These are phyloP conservation scores for Ustilago crameri DNA, from an alignment of 1,284 basidiomycete species.

Conservation along the genomic window DNA sequence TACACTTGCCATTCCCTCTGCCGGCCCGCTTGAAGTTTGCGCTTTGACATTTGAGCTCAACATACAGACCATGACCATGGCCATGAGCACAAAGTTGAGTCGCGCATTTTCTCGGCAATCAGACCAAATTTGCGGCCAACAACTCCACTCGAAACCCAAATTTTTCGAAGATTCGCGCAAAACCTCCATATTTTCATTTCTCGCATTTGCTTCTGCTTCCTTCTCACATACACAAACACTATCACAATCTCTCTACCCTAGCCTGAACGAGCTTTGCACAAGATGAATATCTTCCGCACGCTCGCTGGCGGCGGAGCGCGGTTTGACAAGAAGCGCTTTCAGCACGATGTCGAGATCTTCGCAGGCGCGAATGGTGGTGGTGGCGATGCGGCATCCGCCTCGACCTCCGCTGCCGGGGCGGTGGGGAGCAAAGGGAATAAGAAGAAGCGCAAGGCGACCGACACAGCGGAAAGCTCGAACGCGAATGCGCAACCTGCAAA, in stretches of 20 bases:
- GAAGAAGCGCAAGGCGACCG: conserved; percentile 2
- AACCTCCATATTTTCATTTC: not conserved
- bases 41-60: too few relatives aligned
- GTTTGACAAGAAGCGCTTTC: conserved; percentile 83
- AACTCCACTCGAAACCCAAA: conserved; percentile 34
- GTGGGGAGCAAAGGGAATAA: conserved; percentile 5
- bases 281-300: conserved; percentile 67
- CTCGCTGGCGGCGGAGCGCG: conserved; percentile 57
- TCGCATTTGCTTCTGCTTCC: not conserved
- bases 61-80: too few relatives aligned
- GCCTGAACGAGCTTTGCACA: not conserved
- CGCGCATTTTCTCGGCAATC: conserved; percentile 29
- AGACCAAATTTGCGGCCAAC: not conserved
- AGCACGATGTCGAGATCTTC: conserved; percentile 79
- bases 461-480: not conserved
- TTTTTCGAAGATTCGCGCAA: conserved; percentile 35
- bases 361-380: conserved; percentile 60
- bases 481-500: conserved; percentile 13
- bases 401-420: conserved; percentile 3
- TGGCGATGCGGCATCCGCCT: conserved; percentile 1
- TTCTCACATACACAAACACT: too few relatives aligned
- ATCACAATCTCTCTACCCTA: too few relatives aligned
- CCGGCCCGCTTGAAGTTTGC: too few relatives aligned
- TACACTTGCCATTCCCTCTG: too few relatives aligned
- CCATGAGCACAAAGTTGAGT: too few relatives aligned